phyloP scores from a whole-genome alignment of 23 red algal species.

The Pyropia haitanensis region DNA sequence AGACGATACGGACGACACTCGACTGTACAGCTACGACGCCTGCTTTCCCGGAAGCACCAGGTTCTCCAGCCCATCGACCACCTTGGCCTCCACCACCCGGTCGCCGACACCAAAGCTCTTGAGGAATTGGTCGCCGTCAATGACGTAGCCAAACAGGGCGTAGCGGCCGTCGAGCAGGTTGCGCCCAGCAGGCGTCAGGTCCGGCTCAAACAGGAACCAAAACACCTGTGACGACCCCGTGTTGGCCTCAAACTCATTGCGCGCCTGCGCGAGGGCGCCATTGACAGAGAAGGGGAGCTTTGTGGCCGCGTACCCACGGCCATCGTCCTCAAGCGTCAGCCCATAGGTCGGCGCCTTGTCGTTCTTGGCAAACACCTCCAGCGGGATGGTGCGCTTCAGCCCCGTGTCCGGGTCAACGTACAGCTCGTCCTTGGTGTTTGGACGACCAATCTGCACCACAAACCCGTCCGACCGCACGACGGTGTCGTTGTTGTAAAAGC shows the following conservation, averaged over 20 bases:
- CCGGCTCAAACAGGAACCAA: constrained; percentile 99
- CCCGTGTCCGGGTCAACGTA: constrained; percentile 64
- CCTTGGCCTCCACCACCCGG: constrained; percentile 56
- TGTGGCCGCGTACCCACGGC: constrained; percentile 56
- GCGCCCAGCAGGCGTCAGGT: constrained; percentile 90
- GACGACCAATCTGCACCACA: constrained; percentile 81
- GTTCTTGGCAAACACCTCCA: constrained; percentile 87
- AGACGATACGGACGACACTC: no score
- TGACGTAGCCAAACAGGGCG: constrained; percentile 87
- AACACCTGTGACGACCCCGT: constrained; percentile 85
- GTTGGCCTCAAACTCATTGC: constrained; percentile 81
- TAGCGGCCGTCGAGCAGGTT: constrained; percentile 91
- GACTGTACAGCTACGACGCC: no score
- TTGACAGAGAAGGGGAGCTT: constrained; percentile 86
- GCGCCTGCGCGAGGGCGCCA: constrained; percentile 69
- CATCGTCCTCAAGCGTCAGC: constrained; percentile 89
- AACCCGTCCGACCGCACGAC: constrained; percentile 91
- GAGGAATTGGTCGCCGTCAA: constrained; percentile 66
- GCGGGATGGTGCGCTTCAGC: constrained; percentile 56
- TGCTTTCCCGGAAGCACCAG: constrained; percentile 12
- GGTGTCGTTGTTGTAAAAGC: constrained; percentile 72
- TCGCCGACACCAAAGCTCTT: constrained; percentile 72
- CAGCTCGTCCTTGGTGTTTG: constrained; percentile 57
- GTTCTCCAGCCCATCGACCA: constrained; percentile 68
- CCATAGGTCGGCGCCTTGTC: constrained; percentile 81